Percentiles rank a stretch among this genome's conserved stretches.
Conservation (phyloP, 352 stramenopile genomes). For the Thraustochytrium sp. region DNA sequence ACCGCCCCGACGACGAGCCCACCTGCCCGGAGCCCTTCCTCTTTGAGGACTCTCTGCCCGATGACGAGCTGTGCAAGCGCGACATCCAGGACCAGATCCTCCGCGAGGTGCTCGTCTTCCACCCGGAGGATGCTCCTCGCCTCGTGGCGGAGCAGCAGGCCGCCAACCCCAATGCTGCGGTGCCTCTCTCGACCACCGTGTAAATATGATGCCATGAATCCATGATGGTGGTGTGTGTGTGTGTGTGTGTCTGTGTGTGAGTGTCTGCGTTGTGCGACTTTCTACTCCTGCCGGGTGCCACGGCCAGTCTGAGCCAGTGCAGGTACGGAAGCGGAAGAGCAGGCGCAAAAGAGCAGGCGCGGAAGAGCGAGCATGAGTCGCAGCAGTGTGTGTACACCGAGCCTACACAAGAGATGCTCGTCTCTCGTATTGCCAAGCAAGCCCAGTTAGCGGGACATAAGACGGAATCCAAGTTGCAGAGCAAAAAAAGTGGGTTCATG, state of each 20-base stretch:
- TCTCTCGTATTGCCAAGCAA: not conserved
- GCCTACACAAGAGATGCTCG: too few relatives aligned
- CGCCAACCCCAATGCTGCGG: not conserved
- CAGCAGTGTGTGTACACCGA: too few relatives aligned
- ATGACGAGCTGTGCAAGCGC: slow-evolving; percentile 39
- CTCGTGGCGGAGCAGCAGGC: not conserved
- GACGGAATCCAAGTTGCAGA: not conserved
- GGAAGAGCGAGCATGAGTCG: too few relatives aligned
- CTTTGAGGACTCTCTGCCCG: slow-evolving; percentile 42
- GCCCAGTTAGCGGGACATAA: not conserved
- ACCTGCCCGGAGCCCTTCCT: slow-evolving; percentile 50
- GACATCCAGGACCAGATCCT: slow-evolving; percentile 42
- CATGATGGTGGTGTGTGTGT: not conserved
- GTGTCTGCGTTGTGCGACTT: too few relatives aligned
- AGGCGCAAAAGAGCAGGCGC: too few relatives aligned
- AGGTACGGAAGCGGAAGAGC: too few relatives aligned
- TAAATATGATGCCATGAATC: not conserved
- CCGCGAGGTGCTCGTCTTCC: slow-evolving; percentile 28
- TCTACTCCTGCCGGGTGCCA: too few relatives aligned
- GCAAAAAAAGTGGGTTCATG: not conserved
- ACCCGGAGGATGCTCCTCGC: slow-evolving; percentile 18
- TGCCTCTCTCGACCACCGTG: not conserved
- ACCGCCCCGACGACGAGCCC: slow-evolving; percentile 85
- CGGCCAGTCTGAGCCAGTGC: too few relatives aligned
- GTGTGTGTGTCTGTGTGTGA: not conserved